Evolutionary conservation across 148 eudicot species (phyloP).

Genomic region (Rhododendron ovatum): DNA sequence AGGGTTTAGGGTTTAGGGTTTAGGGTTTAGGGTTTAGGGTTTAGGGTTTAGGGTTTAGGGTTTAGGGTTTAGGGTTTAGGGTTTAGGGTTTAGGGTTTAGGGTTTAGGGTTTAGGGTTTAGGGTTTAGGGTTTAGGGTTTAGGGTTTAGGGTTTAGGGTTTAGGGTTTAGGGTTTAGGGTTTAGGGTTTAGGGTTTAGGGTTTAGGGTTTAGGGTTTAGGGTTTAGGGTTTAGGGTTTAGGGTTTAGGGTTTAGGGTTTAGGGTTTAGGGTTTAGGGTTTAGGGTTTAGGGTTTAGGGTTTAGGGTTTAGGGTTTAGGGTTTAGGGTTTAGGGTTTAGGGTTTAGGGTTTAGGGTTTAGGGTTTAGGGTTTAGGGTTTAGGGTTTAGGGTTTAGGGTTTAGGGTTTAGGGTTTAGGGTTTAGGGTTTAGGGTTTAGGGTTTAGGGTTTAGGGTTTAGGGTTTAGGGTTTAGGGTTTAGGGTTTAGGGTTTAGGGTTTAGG

Average conservation of each 20-base stretch:
- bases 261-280: slow-evolving; percentile 24
- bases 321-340: slow-evolving; percentile 12
- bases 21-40: slow-evolving; percentile 17
- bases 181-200: slow-evolving; percentile 19
- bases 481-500: background rate
- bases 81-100: slow-evolving; percentile 20
- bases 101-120: slow-evolving; percentile 15
- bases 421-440: too few relatives aligned
- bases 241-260: slow-evolving; percentile 23
- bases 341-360: slow-evolving; percentile 15
- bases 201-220: too few relatives aligned
- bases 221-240: slow-evolving; percentile 15
- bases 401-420: background rate
- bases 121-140: slow-evolving; percentile 21
- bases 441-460: too few relatives aligned
- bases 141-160: slow-evolving; percentile 13
- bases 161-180: slow-evolving; percentile 19
- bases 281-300: slow-evolving; percentile 24
- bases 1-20: slow-evolving; percentile 23
- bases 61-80: slow-evolving; percentile 10
- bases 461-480: too few relatives aligned
- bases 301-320: slow-evolving; percentile 5
- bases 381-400: slow-evolving; percentile 6
- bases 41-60: slow-evolving; percentile 15
- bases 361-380: slow-evolving; percentile 1